A percentile compares a stretch with the other conserved stretches of the same genome.
These are phyloP conservation scores for Hymenoscyphus linearis DNA, from an alignment of 2,329 filamentous ascomycete species.

Conservation along the genomic window DNA sequence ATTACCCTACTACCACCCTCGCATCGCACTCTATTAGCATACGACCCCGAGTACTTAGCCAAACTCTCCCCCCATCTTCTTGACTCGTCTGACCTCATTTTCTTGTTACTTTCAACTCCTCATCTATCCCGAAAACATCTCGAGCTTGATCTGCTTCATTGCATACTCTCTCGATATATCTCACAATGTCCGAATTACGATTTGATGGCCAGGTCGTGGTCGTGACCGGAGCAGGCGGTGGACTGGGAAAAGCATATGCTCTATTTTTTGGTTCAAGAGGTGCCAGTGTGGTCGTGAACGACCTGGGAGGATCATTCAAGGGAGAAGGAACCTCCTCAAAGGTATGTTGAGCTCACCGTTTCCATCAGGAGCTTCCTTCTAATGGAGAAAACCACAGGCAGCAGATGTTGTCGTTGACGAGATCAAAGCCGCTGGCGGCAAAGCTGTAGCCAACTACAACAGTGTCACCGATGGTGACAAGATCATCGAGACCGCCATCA, in stretches of 20 bases:
- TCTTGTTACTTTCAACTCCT: conserved; percentile 4
- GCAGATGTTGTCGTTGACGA: conserved; percentile 79
- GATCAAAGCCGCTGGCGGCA: conserved; percentile 83
- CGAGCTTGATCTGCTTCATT: neutral
- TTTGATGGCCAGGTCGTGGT: conserved; percentile 88
- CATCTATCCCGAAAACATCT: conserved; percentile 2
- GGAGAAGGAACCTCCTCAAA: conserved; percentile 84
- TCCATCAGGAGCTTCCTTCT: neutral
- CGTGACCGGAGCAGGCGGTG: conserved; percentile 80
- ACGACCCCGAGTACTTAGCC: conserved; percentile 6
- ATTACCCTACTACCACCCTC: too few relatives aligned
- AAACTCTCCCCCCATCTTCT: neutral
- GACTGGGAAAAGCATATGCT: conserved; percentile 76
- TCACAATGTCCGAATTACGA: conserved; percentile 56
- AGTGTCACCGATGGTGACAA: conserved; percentile 86
- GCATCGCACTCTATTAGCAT: too few relatives aligned
- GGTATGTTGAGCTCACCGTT: conserved; percentile 43
- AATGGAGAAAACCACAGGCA: conserved; percentile 35
- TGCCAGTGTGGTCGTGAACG: conserved; percentile 94
- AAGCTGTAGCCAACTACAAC: conserved; percentile 97
- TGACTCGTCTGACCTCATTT: neutral
- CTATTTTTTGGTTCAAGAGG: conserved; percentile 86
- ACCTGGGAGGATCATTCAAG: conserved; percentile 88
- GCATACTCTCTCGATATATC: conserved; percentile 1
- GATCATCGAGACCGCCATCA: conserved; percentile 86